A percentile compares a stretch with the other conserved stretches of the same genome.
These are phyloP conservation scores for Clarireedia paspali DNA, from an alignment of 2,329 filamentous ascomycete genomes.

Conservation along the genomic window DNA sequence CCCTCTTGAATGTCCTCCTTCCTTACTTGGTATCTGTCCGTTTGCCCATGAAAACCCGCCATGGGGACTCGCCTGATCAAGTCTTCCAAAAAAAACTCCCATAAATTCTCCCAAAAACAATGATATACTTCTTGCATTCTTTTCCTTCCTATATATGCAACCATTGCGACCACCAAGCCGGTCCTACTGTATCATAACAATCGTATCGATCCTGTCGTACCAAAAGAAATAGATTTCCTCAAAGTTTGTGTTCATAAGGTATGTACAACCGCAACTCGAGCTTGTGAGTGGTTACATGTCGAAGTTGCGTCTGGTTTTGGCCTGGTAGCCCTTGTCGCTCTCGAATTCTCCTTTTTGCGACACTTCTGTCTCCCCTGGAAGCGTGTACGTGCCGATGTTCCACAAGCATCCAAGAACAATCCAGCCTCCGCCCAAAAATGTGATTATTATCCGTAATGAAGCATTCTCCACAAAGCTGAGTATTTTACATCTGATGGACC, in stretches of 20 bases:
- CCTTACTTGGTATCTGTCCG: neutral
- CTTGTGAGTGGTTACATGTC: neutral
- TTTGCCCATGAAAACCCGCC: neutral
- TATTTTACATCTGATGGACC: neutral
- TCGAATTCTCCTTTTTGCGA: neutral
- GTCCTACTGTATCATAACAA: neutral
- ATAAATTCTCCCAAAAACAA: neutral
- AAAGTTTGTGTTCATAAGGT: neutral
- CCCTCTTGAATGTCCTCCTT: neutral
- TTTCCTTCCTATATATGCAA: neutral
- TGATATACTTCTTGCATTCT: neutral
- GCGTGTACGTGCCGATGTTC: neutral
- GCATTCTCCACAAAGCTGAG: neutral
- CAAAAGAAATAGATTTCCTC: neutral
- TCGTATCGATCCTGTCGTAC: neutral
- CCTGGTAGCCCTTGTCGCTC: neutral
- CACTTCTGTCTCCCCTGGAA: neutral
- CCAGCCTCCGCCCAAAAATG: neutral
- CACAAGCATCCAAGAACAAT: neutral
- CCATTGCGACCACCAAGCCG: neutral
- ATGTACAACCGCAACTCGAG: slow-evolving; percentile 4
- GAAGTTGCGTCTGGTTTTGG: slow-evolving; percentile 4
- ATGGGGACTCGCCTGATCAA: neutral
- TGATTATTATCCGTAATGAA: neutral
- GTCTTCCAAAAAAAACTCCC: neutral